Evolutionary conservation across 805 yeast genomes (phyloP), one percentile per base, ranked within the genome.

Genomic region (Pichia phayaonensis): DNA sequence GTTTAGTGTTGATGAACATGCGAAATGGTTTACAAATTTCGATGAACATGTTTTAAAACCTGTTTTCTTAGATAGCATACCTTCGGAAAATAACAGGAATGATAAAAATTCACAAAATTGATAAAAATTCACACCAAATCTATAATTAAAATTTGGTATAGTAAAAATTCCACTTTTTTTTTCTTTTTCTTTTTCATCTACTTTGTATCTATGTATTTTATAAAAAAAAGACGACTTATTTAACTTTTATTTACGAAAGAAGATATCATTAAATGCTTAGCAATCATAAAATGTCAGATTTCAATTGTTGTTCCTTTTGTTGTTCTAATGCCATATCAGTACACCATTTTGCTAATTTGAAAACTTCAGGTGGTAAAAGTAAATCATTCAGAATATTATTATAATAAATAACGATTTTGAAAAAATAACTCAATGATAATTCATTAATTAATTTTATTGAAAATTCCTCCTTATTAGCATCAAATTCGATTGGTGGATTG

Each of bases 1-100:
- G n/a, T 51, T 69, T 24, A 63, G 64, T 46, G 63, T 62, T 39
- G 92, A 84, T 55, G 90, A 86, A 56, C 86, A 83, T 54, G 86
- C 90, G 12, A 83, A 79, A 63, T 92, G 99, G 98, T 94, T 94
- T 66, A 84, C 88, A 21, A 84, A 81, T 59, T 88, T 94, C 62
- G 99, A 94, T 64, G 97, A 94, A 59, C 88, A 88, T 63, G 94
- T 94, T 22, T 73, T 94, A 59, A 90, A 90, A 65, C 97, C 97
- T 1, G 96, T 89, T 0, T 75, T 92, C 48, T 74, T 90, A 52
- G 98, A 92, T 59, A 72, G 71, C 53, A 46, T 71, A 45, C 77
- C 77, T 4, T 22, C 46, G 2, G 49, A 46, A n/a, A 20, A 46
- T 36, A 27, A 44, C 34, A 49, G 22, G 24, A 45, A 45, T 11